Evolutionary conservation across 106 monocot genomes (phyloP).

Genomic region (Vanilla planifolia): DNA sequence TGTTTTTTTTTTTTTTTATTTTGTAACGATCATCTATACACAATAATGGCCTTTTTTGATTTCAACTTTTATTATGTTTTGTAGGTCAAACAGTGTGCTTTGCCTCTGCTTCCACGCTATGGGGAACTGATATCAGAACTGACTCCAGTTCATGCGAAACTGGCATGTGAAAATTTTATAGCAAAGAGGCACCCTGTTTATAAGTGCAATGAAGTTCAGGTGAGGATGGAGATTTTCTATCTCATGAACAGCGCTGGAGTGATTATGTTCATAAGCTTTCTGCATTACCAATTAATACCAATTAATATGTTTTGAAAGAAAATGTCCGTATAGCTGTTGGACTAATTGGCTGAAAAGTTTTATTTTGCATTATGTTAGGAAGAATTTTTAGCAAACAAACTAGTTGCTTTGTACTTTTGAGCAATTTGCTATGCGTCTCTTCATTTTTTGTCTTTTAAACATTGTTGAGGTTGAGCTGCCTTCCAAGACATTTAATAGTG

Average conservation of each 20-base stretch:
- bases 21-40: too few relatives aligned
- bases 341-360: too few relatives aligned
- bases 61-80: background rate
- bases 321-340: too few relatives aligned
- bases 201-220: constrained; percentile 96
- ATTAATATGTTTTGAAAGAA: too few relatives aligned
- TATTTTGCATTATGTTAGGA: too few relatives aligned
- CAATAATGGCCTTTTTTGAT: background rate
- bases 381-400: too few relatives aligned
- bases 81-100: constrained; percentile 74
- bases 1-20: too few relatives aligned
- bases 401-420: too few relatives aligned
- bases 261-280: background rate
- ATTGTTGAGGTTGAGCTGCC: too few relatives aligned
- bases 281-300: background rate
- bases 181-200: constrained; percentile 80
- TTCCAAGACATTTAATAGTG: too few relatives aligned
- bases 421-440: too few relatives aligned
- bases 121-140: constrained; percentile 76
- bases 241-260: constrained; percentile 4
- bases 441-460: too few relatives aligned
- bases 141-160: constrained; percentile 66
- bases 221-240: constrained; percentile 10
- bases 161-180: constrained; percentile 55
- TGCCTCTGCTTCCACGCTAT: constrained; percentile 78